Conservation (phyloP, 495 filamentous ascomycete genomes). For the Trichoderma gamsii region DNA sequence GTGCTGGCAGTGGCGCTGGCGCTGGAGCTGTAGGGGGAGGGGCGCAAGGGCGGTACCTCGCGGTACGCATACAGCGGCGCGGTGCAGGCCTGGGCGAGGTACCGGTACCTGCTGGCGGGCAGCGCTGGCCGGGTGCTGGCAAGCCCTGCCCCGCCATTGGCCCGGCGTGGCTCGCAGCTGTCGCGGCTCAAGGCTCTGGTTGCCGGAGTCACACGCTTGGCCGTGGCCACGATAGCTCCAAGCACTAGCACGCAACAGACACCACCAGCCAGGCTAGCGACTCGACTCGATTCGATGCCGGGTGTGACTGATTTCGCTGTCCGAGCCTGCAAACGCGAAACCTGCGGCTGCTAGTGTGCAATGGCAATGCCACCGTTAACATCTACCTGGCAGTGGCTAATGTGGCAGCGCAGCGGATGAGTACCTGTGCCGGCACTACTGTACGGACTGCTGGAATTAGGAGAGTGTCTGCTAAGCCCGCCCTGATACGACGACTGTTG, state of each 20-base stretch:
- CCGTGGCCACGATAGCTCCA: background rate
- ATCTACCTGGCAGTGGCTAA: too few species aligned
- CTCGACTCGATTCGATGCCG: too few species aligned
- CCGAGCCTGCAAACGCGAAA: constrained; percentile 1
- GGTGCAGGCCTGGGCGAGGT: background rate
- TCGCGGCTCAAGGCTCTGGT: constrained; percentile 12
- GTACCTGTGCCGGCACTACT: too few species aligned
- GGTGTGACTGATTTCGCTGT: background rate
- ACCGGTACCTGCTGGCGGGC: background rate
- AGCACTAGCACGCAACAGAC: background rate
- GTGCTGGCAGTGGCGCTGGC: background rate
- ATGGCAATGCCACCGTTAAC: too few species aligned
- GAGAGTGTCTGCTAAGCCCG: too few species aligned
- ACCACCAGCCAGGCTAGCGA: background rate
- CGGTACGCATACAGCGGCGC: background rate
- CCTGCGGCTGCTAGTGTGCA: background rate
- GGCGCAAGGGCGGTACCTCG: background rate
- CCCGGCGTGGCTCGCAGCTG: constrained; percentile 8
- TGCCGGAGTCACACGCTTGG: constrained; percentile 9
- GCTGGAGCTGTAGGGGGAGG: constrained; percentile 2
- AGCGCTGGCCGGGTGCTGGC: background rate
- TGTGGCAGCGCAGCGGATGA: too few species aligned
- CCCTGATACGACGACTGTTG: too few species aligned
- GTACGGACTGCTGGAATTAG: too few species aligned
- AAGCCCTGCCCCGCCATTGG: constrained; percentile 4